A percentile compares a stretch with the other conserved stretches of the same genome.
Conservation (phyloP, 225 moss, liverwort and hornwort species). For the Pleurozium schreberi region DNA sequence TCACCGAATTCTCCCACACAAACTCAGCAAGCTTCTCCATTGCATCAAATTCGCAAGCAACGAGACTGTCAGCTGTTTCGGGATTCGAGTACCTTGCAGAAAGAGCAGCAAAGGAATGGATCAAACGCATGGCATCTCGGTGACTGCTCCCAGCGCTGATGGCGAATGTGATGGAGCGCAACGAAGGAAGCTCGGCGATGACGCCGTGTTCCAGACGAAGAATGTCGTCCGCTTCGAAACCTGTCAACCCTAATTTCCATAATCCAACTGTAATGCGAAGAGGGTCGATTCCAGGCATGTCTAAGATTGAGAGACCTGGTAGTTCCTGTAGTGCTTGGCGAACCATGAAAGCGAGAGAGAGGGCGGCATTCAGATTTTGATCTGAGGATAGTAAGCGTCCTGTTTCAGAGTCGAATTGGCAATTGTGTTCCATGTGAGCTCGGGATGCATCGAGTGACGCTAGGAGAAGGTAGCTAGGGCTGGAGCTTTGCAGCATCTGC, state of each 20-base stretch:
- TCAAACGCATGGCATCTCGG: conserved; percentile 46
- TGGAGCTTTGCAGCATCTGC: conserved; percentile 82
- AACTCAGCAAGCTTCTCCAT: background rate
- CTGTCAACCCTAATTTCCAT: conserved; percentile 60
- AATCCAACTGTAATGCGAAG: conserved; percentile 79
- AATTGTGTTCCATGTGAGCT: conserved; percentile 46
- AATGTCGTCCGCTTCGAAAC: conserved; percentile 72
- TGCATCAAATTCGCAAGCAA: background rate
- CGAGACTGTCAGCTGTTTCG: background rate
- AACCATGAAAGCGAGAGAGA: conserved; percentile 33
- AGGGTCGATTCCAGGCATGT: conserved; percentile 47
- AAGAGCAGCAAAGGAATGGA: conserved; percentile 36
- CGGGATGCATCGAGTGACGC: conserved; percentile 83
- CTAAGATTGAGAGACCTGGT: conserved; percentile 50
- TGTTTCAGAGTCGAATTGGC: background rate
- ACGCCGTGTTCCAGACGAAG: conserved; percentile 65
- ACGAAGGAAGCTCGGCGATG: conserved; percentile 61
- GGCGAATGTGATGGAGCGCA: conserved; percentile 67
- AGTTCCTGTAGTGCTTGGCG: conserved; percentile 27
- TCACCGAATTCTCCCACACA: conserved; percentile 5
- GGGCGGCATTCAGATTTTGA: conserved; percentile 26
- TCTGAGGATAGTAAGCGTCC: background rate
- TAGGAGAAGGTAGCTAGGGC: conserved; percentile 88
- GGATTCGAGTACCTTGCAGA: conserved; percentile 21
- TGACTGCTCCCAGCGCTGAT: conserved; percentile 54